Conservation (phyloP, 2,329 filamentous ascomycete species). For the Cercospora sp. region DNA sequence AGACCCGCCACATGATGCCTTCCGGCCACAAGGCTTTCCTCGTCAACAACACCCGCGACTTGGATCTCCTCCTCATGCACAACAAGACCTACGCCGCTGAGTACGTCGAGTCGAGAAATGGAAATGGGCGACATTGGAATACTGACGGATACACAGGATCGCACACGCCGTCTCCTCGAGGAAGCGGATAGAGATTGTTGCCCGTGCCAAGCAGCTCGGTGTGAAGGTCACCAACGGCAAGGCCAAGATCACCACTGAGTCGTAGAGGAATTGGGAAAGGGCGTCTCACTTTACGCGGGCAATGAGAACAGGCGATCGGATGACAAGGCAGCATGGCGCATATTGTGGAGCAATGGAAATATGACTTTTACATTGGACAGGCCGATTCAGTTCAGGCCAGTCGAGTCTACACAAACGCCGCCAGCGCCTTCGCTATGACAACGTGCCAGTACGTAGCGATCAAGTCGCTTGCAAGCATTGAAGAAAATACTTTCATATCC, state of each 20-base stretch:
- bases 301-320: slow-evolving; percentile 18
- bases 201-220: slow-evolving; percentile 94
- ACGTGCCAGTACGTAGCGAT: slow-evolving; percentile 29
- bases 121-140: slow-evolving; percentile 9
- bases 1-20: slow-evolving; percentile 98
- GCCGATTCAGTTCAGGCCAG: slow-evolving; percentile 15
- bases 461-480: slow-evolving; percentile 28
- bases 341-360: slow-evolving; percentile 14
- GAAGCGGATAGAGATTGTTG: slow-evolving; percentile 98
- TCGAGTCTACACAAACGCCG: slow-evolving; percentile 29
- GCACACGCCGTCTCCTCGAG: slow-evolving; percentile 95
- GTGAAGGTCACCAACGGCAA: slow-evolving; percentile 99
- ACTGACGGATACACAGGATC: slow-evolving; percentile 66
- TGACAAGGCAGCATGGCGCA: slow-evolving; percentile 19
- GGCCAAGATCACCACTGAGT: slow-evolving; percentile 97
- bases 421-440: slow-evolving; percentile 38
- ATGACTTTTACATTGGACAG: slow-evolving; percentile 12
- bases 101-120: slow-evolving; percentile 60
- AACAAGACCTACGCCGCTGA: slow-evolving; percentile 98
- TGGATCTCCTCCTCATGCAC: slow-evolving; percentile 99
- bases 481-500: slow-evolving; percentile 18
- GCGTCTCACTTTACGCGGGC: slow-evolving; percentile 21
- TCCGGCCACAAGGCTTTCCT: slow-evolving; percentile 99
- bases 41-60: slow-evolving; percentile 92
- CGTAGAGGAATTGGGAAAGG: slow-evolving; percentile 45